A percentile compares a stretch with the other conserved stretches of the same genome.
phyloP scores from a whole-genome alignment of 805 yeast species.

The Priceomyces fermenticarens region DNA sequence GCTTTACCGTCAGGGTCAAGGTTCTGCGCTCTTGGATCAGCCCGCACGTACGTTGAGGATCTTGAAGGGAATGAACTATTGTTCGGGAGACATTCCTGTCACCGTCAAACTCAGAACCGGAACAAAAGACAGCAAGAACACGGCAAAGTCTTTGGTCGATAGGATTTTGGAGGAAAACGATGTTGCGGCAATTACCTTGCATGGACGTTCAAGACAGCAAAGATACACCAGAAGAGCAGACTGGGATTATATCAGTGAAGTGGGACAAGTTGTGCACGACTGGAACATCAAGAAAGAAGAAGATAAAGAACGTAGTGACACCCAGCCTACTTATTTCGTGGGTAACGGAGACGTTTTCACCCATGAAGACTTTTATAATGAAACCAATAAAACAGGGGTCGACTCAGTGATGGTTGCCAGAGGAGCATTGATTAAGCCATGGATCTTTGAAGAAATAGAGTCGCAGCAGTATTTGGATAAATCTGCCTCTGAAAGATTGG shows the following conservation, averaged over 20 bases:
- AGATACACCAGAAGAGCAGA: conserved; percentile 88
- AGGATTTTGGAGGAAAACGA: conserved; percentile 75
- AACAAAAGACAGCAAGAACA: conserved; percentile 75
- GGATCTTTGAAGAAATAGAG: conserved; percentile 97
- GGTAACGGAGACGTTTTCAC: conserved; percentile 95
- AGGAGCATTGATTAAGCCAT: conserved; percentile 96
- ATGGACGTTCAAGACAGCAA: conserved; percentile 96
- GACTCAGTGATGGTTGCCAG: conserved; percentile 97
- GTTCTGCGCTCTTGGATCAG: conserved; percentile 87
- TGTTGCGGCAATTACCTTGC: conserved; percentile 87
- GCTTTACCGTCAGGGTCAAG: conserved; percentile 92
- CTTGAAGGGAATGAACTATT: conserved; percentile 83
- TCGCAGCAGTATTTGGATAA: conserved; percentile 87
- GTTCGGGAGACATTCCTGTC: conserved; percentile 86
- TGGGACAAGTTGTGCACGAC: conserved; percentile 65
- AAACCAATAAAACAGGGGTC: conserved; percentile 60
- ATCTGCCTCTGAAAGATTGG: conserved; percentile 84
- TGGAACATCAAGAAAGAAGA: conserved; percentile 55
- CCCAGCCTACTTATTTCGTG: conserved; percentile 70
- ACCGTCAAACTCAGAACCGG: conserved; percentile 94
- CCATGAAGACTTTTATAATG: conserved; percentile 83
- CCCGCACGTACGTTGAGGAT: conserved; percentile 78
- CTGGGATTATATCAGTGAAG: conserved; percentile 83
- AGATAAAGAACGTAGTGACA: conserved; percentile 55
- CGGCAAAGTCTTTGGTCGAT: conserved; percentile 75